Evolutionary conservation across 805 yeast genomes (phyloP).

Genomic region (Candida suzukii): DNA sequence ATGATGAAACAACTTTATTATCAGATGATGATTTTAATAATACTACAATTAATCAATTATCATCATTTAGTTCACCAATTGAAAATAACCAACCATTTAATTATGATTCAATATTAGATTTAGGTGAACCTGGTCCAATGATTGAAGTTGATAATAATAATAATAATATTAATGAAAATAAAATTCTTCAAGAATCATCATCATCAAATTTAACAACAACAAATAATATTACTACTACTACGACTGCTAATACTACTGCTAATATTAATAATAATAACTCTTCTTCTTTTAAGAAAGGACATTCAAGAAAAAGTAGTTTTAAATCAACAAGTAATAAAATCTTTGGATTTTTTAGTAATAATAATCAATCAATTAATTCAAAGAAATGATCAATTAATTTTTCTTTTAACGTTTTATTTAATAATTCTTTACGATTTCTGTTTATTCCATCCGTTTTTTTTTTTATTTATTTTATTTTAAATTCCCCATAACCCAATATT

Average conservation of each 20-base stretch:
- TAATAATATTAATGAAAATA: neutral
- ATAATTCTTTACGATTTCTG: no score
- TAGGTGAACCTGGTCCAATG: constrained; percentile 31
- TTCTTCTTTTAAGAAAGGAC: no score
- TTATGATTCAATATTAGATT: constrained; percentile 18
- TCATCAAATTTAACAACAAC: neutral
- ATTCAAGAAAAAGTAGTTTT: neutral
- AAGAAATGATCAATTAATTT: no score
- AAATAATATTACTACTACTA: no score
- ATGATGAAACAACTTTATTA: neutral
- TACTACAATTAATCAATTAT: neutral
- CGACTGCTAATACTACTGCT: no score
- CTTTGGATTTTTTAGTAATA: constrained; percentile 6
- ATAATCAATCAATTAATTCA: no score
- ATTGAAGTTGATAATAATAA: constrained; percentile 6
- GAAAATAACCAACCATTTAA: neutral
- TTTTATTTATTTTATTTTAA: no score
- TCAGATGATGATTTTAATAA: neutral
- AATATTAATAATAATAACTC: no score
- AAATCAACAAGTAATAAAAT: constrained; percentile 1
- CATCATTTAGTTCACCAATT: no score
- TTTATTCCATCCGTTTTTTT: no score
- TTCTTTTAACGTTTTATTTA: no score
- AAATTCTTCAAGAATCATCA: neutral
- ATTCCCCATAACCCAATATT: no score